Evolutionary conservation across 306 rosid species (phyloP), one percentile per base, ranked within the genome.

Genomic region (Trichosanthes truncata): DNA sequence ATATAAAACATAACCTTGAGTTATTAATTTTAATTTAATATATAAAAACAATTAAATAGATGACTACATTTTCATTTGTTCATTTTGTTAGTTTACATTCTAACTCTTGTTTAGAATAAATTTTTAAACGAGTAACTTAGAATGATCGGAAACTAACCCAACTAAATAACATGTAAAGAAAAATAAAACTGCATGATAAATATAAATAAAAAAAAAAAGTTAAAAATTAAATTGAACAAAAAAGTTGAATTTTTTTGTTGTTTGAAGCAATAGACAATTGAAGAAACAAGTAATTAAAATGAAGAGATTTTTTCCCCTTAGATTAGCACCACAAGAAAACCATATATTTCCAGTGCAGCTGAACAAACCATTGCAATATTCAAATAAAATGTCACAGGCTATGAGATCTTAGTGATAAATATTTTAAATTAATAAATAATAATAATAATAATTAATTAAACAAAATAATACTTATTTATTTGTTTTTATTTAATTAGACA

Each of bases 351-450:
- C 75, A 40, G 0, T 40, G 75, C 52, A 68, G 75, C 3, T 68
- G 33, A 68, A 21, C 75, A 41, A 68, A 68, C 5, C 75, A 68
- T 11, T 68, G 7, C 48, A 41, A 68, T 21, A 21, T 68, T 68
- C 35, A 68, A 68, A 68, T 11, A 41, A 67, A 38, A 68, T 68
- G 31, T 21, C 1, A 40, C 0, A 38, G 49, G 18, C 31, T 20
- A 68, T 68, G 33, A 68, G 75, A 68, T 68, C 53, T 68, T 51
- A 68, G 33, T 68, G 5, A 68, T 68, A 68, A 38, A 68, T 9
- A 35, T 38, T 41, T 41, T 41, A 3, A 60, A 60, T 60, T 1
- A 5, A 12, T 29, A 12, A 26, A 25, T 17, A 67, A 67, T 20
- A 8, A 67, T 20, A 8, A 8, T 7, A 35, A 33, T 10, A 67